Base-by-base conservation (phyloP, 371 early-diverging fungal genomes). In the Mortierella sp. region DNA sequence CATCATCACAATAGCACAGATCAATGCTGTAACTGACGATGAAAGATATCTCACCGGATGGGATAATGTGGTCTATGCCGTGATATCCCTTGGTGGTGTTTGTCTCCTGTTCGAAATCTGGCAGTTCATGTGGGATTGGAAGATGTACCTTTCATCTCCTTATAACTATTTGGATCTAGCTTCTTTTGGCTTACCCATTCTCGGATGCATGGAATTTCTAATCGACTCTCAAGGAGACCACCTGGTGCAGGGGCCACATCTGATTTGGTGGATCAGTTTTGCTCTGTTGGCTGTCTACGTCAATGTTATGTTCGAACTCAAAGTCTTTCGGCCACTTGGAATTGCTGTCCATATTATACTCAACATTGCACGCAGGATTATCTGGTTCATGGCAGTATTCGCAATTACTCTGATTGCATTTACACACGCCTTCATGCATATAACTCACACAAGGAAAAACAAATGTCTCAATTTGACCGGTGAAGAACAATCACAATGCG, bases 251-350 rank as follows among this genome's bases (percentile, higher is more conserved):
- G 8, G 68, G 0, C 80, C 80, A 4, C 7, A 45, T 1, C 74
- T 70, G 15, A 68, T 74, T 16, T 63, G 71, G 65, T 33, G 63
- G 8, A 61, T 79, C 65, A 70, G 80, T 33, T 79, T 79, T 57
- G 62, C 64, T 7, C 65, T 79, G 43, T 11, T 79, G 52, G 59
- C 65, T 19, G 22, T 74, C 0, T 79, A 79, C 38, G 7, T 79
- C 52, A 74, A 79, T 28, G 55, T 79, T 60, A 70, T 79, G 72
- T 79, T 79, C 40, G 80, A 79, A 40, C 62, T 79, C 32, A 70
- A 74, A 11, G 71, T 73, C 36, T 32, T 79, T 28, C 63, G 52
- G 13, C 74, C 70, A 58, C 68, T 79, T 24, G 80, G 80, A 13
- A 65, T 68, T 11, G 80, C 68, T 19, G 74, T 79, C 68, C 74